Evolutionary conservation across 2,329 filamentous ascomycete species (phyloP), one percentile per base, ranked within the genome.

Genomic region (Sporothrix protearum): DNA sequence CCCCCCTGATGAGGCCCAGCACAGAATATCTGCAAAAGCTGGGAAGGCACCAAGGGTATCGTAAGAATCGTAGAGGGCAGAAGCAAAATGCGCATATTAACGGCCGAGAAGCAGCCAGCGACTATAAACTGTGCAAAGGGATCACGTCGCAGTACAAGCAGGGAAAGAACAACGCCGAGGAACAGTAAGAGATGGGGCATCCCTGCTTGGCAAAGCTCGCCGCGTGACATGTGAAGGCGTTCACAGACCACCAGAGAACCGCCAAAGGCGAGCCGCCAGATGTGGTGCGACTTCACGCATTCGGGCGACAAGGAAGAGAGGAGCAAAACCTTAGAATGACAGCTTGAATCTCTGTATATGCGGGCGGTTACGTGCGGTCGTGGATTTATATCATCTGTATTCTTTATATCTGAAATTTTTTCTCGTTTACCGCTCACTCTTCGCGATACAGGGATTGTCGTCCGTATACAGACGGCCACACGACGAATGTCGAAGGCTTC

Each of bases 51-150:
- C 16, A 51, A 22, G 19, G 22, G 28, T 28, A 19, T 22, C 42
- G 6, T 67, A 19, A 16, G 42, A 9, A 16, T 51, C 16, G 19
- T 4, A 14, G 28, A 30, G 39, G 39, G 6, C 16, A 25, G 53
- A 45, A 28, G 63, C 66, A 63, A 12, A 61, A 16, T 57, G 68
- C 61, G 61, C 59, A 67, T 22, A 61, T 39, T 72, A 70, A 72
- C 61, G 71, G 71, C 71, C 71, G 68, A 72, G 42, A 72, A 51
- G 68, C 57, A 53, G 16, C 68, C 57, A 30, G 53, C 57, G 42
- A 53, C 68, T 64, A 39, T 51, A 70, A 39, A 28, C 6, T 57
- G 39, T 47, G 3, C 51, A 33, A 19, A 57, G 3, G 25, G 22
- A 30, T 9, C 16, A 30, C 16, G 33, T 14, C 28, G 45, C 45